Evolutionary conservation across 805 yeast genomes (phyloP), one percentile per base, ranked within the genome.

Genomic region (Suhomyces tanzawaensis): DNA sequence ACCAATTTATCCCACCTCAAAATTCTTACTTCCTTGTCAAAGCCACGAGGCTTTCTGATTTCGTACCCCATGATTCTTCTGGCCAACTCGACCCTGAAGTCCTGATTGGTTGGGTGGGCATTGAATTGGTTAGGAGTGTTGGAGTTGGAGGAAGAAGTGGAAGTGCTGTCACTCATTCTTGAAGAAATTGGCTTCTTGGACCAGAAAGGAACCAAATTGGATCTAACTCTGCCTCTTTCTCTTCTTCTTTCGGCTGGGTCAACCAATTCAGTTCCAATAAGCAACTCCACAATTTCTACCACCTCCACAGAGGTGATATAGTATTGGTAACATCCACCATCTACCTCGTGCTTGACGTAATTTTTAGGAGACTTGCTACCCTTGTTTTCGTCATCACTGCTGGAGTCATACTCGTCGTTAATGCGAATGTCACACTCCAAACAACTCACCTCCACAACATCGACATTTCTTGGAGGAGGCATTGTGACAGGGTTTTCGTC

Each of bases 271-370:
- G 73, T 65, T 4, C 82, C 81, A 45, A 81, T 77, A 32, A 81
- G 53, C 36, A 79, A 53, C 57, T 81, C 85, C 21, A 81, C 82
- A 46, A 81, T 74, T 55, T 74, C 79, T 45, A 81, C 74, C 15
- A 81, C 84, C 51, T 81, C 86, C 24, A 81, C 85, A 39, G 81
- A 73, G 1, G 86, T 81, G 39, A 81, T 76, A 59, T 79, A 80
- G 52, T 61, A 68, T 41, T 63, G 66, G 31, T 46, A 57, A 7
- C 46, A 37, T 32, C 63, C 61, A 4, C 58, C 58, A 21, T 53
- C 53, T 19, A 29, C 42, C 22, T 54, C 60, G 33, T 42, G 37
- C 40, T 45, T 46, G 24, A 50, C 30, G 27, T 41, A 42, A 22
- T 32, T 32, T 17, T 36, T 35, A 11, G 38, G 37, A 29, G 32